Conservation (phyloP, 169 alveolate species). For the Cryptosporidium sp. region DNA sequence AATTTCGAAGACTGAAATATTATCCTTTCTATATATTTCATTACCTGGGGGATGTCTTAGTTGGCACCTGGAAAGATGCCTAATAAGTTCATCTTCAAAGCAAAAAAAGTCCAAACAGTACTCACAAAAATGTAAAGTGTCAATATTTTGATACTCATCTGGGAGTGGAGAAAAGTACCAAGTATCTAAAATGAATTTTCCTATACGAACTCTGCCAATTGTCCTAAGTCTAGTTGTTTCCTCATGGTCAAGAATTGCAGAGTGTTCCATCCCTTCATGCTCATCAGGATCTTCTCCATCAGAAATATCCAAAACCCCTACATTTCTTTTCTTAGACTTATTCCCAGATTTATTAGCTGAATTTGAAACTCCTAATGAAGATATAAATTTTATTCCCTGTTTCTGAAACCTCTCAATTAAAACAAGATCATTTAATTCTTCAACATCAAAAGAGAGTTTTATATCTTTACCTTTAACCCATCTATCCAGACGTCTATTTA, state of each 20-base stretch:
- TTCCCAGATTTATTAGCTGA: slow-evolving; percentile 28
- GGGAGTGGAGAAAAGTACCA: slow-evolving; percentile 99
- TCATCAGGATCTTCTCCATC: slow-evolving; percentile 77
- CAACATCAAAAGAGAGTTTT: slow-evolving; percentile 62
- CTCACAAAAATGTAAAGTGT: slow-evolving; percentile 94
- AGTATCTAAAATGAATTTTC: slow-evolving; percentile 92
- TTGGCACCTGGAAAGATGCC: slow-evolving; percentile 90
- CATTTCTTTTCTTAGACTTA: slow-evolving; percentile 34
- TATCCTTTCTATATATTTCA: slow-evolving; percentile 95
- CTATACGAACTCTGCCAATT: slow-evolving; percentile 92
- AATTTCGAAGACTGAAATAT: slow-evolving; percentile 94
- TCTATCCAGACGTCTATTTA: slow-evolving; percentile 89
- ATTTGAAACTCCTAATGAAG: slow-evolving; percentile 32
- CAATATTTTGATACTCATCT: slow-evolving; percentile 93
- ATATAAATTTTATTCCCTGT: slow-evolving; percentile 79
- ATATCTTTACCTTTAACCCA: slow-evolving; percentile 86
- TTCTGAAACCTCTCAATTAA: slow-evolving; percentile 84
- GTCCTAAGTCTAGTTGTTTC: slow-evolving; percentile 95
- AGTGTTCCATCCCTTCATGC: slow-evolving; percentile 93
- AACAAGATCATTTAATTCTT: slow-evolving; percentile 52
- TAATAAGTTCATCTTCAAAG: slow-evolving; percentile 86
- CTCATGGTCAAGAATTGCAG: slow-evolving; percentile 92
- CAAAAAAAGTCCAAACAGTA: slow-evolving; percentile 93
- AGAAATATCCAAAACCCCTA: slow-evolving; percentile 34
- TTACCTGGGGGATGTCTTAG: slow-evolving; percentile 98